Conservation (phyloP, 805 yeast genomes). For the Schizosaccharomyces cryophilus region DNA sequence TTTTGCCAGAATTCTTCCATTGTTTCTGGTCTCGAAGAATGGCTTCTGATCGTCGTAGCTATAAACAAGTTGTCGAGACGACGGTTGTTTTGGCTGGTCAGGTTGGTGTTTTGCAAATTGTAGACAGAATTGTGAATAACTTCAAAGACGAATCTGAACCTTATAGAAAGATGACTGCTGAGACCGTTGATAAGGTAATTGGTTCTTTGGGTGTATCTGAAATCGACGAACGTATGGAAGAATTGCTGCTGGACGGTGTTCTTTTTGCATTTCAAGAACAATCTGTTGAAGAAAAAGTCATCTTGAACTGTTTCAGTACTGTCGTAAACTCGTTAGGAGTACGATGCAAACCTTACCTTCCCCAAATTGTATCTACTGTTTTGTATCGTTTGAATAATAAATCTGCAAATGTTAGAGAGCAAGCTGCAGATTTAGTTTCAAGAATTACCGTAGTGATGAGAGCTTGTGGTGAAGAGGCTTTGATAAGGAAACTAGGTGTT, state of each 20-base stretch:
- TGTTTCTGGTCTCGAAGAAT: conserved; percentile 63
- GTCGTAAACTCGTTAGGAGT: conserved; percentile 36
- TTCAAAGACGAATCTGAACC: conserved; percentile 69
- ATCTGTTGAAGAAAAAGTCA: conserved; percentile 26
- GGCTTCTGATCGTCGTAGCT: conserved; percentile 29
- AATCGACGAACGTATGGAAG: conserved; percentile 35
- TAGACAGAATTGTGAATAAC: conserved; percentile 30
- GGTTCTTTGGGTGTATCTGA: conserved; percentile 29
- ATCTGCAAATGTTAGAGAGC: conserved; percentile 48
- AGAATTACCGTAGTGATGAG: conserved; percentile 42
- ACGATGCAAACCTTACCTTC: conserved; percentile 45
- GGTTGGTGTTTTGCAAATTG: conserved; percentile 36
- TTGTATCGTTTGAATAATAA: conserved; percentile 52
- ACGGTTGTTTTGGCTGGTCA: conserved; percentile 41
- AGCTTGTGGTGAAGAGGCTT: conserved; percentile 35
- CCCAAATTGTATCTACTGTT: conserved; percentile 45
- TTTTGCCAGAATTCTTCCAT: conserved; percentile 37
- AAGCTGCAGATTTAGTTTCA: conserved; percentile 56
- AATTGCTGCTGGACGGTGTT: conserved; percentile 53
- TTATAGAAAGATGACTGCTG: conserved; percentile 54
- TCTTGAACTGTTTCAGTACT: conserved; percentile 39
- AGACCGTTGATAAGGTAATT: conserved; percentile 36
- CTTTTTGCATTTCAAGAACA: conserved; percentile 66
- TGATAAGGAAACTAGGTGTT: conserved; percentile 43
- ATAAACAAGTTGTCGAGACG: conserved; percentile 43